These are phyloP conservation scores for Rhizophagus prolifer DNA, from an alignment of 192 early-diverging fungal species.

Conservation along the genomic window DNA sequence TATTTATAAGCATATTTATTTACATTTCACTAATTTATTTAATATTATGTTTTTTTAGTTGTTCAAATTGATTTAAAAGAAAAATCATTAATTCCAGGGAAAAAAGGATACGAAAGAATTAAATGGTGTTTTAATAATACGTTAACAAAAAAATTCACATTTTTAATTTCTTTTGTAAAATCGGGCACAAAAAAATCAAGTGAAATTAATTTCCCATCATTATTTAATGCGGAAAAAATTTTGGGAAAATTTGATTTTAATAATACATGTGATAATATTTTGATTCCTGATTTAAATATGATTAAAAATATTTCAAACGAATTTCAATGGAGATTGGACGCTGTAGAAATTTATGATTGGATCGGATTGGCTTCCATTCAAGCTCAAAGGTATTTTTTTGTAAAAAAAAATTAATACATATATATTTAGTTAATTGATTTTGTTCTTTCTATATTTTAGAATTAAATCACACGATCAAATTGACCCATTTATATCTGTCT, in stretches of 20 bases:
- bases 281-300: slow-evolving; percentile 34
- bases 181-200: slow-evolving; percentile 16
- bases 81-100: slow-evolving; percentile 43
- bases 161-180: slow-evolving; percentile 39
- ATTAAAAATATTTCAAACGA: slow-evolving; percentile 40
- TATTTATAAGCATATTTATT: too few species aligned
- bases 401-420: not conserved
- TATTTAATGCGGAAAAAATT: slow-evolving; percentile 26
- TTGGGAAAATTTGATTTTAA: slow-evolving; percentile 20
- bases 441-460: slow-evolving; percentile 18
- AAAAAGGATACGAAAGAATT: slow-evolving; percentile 45
- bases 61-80: slow-evolving; percentile 36
- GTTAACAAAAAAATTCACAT: slow-evolving; percentile 31
- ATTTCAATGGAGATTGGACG: slow-evolving; percentile 34
- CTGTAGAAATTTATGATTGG: slow-evolving; percentile 44
- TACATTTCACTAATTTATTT: not conserved
- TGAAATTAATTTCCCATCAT: slow-evolving; percentile 37
- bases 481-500: slow-evolving; percentile 43
- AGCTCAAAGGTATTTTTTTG: slow-evolving; percentile 36
- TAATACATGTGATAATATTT: slow-evolving; percentile 14
- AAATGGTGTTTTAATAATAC: slow-evolving; percentile 53
- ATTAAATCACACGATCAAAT: slow-evolving; percentile 35
- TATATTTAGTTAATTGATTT: not conserved
- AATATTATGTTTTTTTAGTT: slow-evolving; percentile 24
- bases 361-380: slow-evolving; percentile 41